A percentile compares a stretch with the other conserved stretches of the same genome.
Evolutionary conservation across 805 yeast species (phyloP).

Genomic region (Cyberlindnera nakhonratchasimensis): DNA sequence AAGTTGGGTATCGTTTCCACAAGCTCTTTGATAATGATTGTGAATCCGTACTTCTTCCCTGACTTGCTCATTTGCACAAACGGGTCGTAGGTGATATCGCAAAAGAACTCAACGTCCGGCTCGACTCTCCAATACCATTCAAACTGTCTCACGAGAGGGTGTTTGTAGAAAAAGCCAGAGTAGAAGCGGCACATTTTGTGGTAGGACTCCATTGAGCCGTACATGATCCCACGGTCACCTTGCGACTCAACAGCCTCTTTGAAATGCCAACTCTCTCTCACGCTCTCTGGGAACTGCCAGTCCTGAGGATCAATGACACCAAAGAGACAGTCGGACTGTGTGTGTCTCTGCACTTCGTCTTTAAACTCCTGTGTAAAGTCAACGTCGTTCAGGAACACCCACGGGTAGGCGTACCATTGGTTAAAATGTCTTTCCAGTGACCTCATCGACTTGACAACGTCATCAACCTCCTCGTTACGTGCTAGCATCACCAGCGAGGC

Average conservation of each 20-base stretch:
- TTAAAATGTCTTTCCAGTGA: constrained; percentile 86
- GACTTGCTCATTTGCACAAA: constrained; percentile 70
- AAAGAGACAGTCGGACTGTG: constrained; percentile 65
- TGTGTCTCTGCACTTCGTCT: constrained; percentile 44
- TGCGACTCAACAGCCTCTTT: constrained; percentile 63
- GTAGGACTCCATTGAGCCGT: constrained; percentile 78
- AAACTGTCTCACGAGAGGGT: constrained; percentile 62
- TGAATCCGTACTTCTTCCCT: constrained; percentile 81
- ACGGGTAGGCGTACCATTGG: constrained; percentile 92
- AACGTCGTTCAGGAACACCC: constrained; percentile 83
- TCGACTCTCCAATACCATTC: constrained; percentile 98
- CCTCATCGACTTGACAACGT: constrained; percentile 68
- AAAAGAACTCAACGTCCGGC: constrained; percentile 85
- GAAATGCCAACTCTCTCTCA: constrained; percentile 29
- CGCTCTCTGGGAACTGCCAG: constrained; percentile 65
- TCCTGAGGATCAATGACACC: constrained; percentile 55
- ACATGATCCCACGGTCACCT: constrained; percentile 80
- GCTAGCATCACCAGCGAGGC: constrained; percentile 86
- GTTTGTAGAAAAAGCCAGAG: constrained; percentile 78
- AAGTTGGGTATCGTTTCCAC: constrained; percentile 79
- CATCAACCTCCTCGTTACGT: constrained; percentile 72
- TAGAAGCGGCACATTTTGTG: constrained; percentile 96
- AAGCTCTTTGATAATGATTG: constrained; percentile 73
- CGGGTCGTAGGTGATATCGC: constrained; percentile 92
- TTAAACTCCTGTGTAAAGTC: constrained; percentile 67